These are phyloP conservation scores for Schizonepeta tenuifolia DNA, from an alignment of 257 asterid species.

Conservation along the genomic window DNA sequence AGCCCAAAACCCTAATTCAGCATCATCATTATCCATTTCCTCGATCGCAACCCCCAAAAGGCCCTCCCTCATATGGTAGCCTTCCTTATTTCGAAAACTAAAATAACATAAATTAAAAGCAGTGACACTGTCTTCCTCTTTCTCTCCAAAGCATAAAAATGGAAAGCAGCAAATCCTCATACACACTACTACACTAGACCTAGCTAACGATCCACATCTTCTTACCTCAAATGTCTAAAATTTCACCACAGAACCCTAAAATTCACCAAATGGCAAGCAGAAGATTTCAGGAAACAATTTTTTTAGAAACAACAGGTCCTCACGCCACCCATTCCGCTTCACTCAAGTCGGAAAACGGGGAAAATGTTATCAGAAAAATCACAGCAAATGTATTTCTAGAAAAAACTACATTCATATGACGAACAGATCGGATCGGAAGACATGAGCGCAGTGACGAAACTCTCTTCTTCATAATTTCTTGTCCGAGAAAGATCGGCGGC, in stretches of 20 bases:
- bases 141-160: constrained; percentile 70
- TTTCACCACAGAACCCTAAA: constrained; percentile 41
- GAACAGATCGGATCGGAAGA: constrained; percentile 65
- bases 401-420: background rate
- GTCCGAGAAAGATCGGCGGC: constrained; percentile 57
- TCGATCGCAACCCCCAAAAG: constrained; percentile 48
- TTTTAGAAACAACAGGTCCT: constrained; percentile 5
- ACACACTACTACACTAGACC: constrained; percentile 57
- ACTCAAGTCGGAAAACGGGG: background rate
- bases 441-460: constrained; percentile 21
- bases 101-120: constrained; percentile 16
- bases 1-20: constrained; percentile 47
- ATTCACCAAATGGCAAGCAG: constrained; percentile 19
- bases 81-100: constrained; percentile 25
- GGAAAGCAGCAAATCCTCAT: constrained; percentile 87
- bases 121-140: constrained; percentile 44
- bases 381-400: constrained; percentile 11
- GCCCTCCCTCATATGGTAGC: constrained; percentile 43
- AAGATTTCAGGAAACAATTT: background rate
- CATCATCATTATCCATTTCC: constrained; percentile 59
- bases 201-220: constrained; percentile 49
- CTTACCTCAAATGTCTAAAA: constrained; percentile 38
- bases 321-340: constrained; percentile 16
- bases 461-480: constrained; percentile 25
- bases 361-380: background rate